Evolutionary conservation across 139 green algal species (phyloP), one percentile per base, ranked within the genome.

Genomic region (Desmodesmus armatus): DNA sequence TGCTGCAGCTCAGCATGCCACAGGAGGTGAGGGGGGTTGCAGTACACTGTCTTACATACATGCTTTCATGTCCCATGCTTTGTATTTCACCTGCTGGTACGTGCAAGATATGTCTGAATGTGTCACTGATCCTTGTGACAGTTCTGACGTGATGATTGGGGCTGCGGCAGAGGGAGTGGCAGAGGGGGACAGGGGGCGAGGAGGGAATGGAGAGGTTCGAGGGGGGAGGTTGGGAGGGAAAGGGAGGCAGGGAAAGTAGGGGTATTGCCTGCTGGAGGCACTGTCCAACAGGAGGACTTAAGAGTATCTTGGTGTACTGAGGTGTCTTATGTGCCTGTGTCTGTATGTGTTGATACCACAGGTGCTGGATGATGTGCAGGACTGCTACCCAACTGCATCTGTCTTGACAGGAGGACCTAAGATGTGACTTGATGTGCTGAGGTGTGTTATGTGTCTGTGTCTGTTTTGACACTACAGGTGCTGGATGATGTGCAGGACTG

Each of bases 1-100:
- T 89, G 60, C 53, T 92, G 82, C 71, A 69, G 7, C 78, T 90
- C 9, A 87, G 83, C 35, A 76, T 89, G 9, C 85, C 85, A 6
- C 37, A 41, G 13, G 85, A 92, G 89, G 88, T 92, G 76, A 3
- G 85, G 9, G 7, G 40, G 33, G n/a, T 41, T 7, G 23, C 5
- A 27, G 7, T 35, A n/a, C 72, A 9, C 5, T 49, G 2, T 0
- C 2, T 40, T 60, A 41, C 4, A 47, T 19, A n/a, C 51, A 13
- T 15, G 31, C 9, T n/a, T n/a, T n/a, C n/a, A n/a, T n/a, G n/a
- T n/a, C n/a, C n/a, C n/a, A n/a, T n/a, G n/a, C n/a, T n/a, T n/a
- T 70, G 3, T 35, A 23, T 5, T 1, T 7, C 60, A 37, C 25
- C 60, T 37, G 60, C 60, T 37, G 60, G n/a, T n/a, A 62, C 51